Conservation (phyloP, 768 basidiomycete species). For the Mycena olivaceomarginata region DNA sequence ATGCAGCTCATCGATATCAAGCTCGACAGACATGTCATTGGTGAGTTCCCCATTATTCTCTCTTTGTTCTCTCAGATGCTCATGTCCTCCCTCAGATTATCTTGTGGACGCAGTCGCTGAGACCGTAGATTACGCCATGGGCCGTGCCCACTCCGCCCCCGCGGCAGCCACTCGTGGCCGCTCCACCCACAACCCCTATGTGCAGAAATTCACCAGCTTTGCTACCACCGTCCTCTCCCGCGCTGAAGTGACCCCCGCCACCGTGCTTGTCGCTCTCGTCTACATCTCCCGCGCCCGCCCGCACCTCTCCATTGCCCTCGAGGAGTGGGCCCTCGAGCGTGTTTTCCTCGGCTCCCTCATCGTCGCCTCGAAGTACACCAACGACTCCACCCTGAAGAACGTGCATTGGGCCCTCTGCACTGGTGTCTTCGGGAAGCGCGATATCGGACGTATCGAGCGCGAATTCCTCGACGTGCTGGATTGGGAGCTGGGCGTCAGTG, state of each 20-base stretch:
- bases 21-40: conserved; percentile 76
- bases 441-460: conserved; percentile 88
- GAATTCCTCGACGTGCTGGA: conserved; percentile 89
- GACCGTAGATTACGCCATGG: conserved; percentile 86
- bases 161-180: conserved; percentile 63
- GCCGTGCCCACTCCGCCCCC: conserved; percentile 75
- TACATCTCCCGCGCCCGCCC: conserved; percentile 88
- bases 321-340: conserved; percentile 92
- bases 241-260: conserved; percentile 84
- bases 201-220: conserved; percentile 77
- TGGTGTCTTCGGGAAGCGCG: conserved; percentile 87
- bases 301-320: conserved; percentile 87
- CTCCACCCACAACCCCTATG: conserved; percentile 67
- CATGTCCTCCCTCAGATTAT: conserved; percentile 69
- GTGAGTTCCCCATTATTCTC: conserved; percentile 61
- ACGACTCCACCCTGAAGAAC: conserved; percentile 94
- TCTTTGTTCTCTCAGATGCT: background rate
- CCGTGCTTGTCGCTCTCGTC: conserved; percentile 81
- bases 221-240: conserved; percentile 81
- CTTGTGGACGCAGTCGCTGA: conserved; percentile 81
- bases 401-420: conserved; percentile 93
- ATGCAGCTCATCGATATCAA: conserved; percentile 82
- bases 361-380: conserved; percentile 91
- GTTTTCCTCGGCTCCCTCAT: conserved; percentile 95
- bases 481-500: conserved; percentile 81